Evolutionary conservation across 1,284 basidiomycete species (phyloP).

Genomic region (Heterobasidion irregulare): DNA sequence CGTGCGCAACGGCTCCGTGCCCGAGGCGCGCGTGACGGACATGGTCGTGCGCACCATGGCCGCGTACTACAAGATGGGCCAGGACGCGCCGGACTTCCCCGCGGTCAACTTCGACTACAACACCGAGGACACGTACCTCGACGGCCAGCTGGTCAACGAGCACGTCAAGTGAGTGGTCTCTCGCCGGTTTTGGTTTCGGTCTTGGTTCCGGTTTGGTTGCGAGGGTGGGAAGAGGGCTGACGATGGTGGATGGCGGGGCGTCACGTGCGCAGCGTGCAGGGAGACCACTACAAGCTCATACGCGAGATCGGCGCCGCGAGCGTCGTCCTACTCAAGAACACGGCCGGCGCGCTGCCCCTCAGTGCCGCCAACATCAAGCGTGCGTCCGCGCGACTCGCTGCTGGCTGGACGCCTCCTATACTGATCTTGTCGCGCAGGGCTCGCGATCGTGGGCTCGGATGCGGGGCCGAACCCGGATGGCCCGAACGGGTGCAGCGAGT

Average conservation of each 20-base stretch:
- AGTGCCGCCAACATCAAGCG: conserved; percentile 12
- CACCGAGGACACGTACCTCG: conserved; percentile 1
- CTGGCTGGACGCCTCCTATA: conserved; percentile 3
- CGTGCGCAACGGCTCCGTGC: conserved; percentile 35
- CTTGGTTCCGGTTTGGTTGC: too few species aligned
- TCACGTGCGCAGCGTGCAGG: conserved; percentile 23
- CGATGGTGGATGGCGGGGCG: neutral
- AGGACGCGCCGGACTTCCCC: conserved; percentile 49
- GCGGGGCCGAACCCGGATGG: conserved; percentile 47
- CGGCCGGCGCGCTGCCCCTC: conserved; percentile 44
- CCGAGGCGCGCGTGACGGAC: conserved; percentile 24
- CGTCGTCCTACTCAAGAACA: conserved; percentile 59
- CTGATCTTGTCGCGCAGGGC: neutral
- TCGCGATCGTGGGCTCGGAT: conserved; percentile 36
- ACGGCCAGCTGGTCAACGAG: conserved; percentile 20
- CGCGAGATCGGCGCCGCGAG: conserved; percentile 49
- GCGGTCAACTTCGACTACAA: conserved; percentile 21
- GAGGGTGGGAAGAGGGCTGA: too few species aligned
- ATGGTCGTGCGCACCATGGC: conserved; percentile 39
- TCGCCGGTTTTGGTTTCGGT: too few species aligned
- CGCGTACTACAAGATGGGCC: conserved; percentile 44
- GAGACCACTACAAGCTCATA: conserved; percentile 39
- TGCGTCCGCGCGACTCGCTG: conserved; percentile 29
- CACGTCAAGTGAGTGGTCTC: conserved; percentile 34
- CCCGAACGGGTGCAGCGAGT: conserved; percentile 47